These are phyloP conservation scores for Hirschioporus abietinus DNA, from an alignment of 768 basidiomycete genomes.

Conservation along the genomic window DNA sequence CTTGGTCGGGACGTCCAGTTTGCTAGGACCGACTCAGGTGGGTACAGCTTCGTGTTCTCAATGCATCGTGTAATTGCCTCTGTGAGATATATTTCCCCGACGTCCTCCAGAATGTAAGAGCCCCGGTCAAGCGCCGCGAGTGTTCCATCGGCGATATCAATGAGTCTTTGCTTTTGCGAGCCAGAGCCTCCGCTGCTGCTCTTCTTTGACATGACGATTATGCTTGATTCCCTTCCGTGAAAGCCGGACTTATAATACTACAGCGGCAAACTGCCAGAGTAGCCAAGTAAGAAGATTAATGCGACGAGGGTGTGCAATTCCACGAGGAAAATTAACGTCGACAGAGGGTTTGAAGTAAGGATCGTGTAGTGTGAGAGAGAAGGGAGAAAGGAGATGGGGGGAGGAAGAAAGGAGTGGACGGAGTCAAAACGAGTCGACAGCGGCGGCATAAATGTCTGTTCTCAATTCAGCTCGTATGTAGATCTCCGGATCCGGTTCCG, in stretches of 20 bases:
- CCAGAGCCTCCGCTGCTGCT: background rate
- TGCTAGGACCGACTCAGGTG: slow-evolving; percentile 42
- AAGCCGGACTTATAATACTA: background rate
- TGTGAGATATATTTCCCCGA: slow-evolving; percentile 25
- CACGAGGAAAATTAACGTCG: background rate
- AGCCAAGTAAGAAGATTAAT: background rate
- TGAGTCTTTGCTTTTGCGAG: slow-evolving; percentile 5
- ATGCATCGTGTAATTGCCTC: slow-evolving; percentile 29
- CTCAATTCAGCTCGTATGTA: background rate
- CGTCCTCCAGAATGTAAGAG: slow-evolving; percentile 25
- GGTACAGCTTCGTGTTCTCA: slow-evolving; percentile 47
- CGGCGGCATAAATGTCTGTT: background rate
- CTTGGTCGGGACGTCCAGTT: slow-evolving; percentile 33
- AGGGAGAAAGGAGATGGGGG: background rate
- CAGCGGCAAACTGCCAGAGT: background rate
- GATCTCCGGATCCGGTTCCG: background rate
- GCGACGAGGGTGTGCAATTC: background rate
- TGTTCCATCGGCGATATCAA: slow-evolving; percentile 45
- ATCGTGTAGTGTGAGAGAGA: background rate
- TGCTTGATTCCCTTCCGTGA: background rate
- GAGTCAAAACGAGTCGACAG: background rate
- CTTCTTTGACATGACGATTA: background rate
- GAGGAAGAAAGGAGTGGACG: background rate
- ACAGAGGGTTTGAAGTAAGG: background rate
- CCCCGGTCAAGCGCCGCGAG: slow-evolving; percentile 44